Base-by-base conservation (phyloP, 2,329 filamentous ascomycete species). In the Domatiomyces catenatus region DNA sequence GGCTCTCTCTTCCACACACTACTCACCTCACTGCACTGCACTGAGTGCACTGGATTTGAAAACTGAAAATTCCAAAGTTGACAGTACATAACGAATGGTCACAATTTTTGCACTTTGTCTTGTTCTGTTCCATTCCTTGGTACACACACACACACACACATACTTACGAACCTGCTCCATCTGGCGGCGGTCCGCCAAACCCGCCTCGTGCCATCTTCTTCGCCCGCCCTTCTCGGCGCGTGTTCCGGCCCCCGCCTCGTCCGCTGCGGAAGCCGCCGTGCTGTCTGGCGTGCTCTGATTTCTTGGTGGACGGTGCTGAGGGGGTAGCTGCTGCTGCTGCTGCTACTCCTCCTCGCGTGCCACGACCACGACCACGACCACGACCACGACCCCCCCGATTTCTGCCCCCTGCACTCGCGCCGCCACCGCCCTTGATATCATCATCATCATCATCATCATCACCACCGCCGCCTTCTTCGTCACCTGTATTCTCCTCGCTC, bases 201-300 rank as follows among this genome's bases (percentile, higher is more conserved):
- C 10, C 32, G 10, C 59, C 59, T 53, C 58, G 50, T 26, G 53
- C 59, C 49, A 60, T 55, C 51, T 60, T 60, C 20, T 53, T 54
- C 8, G 59, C 58, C 48, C 59, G 48, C 17, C 56, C 59, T 49
- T 60, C 58, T 12, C 59, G 54, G n/a, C 58, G 52, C 42, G 50
- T 47, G 49, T 59, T 32, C 10, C 58, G 53, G 51, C 50, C 55
- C 17, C 59, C 54, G 36, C 56, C 53, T 18, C 53, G 39, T 6
- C 56, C 56, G 46, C 50, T 44, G 18, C 49, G 49, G 47, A 50
- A 52, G 5, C 20, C 39, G 47, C 51, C 53, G 26, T 47, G 51
- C 18, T 53, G 50, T 26, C 32, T 39, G 15, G 32, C 12, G 32
- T 39, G 32, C 10, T 39, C 32, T 39, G 32, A 39, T 39, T 39